Evolutionary conservation across 2,329 filamentous ascomycete species (phyloP), one percentile per base, ranked within the genome.

Genomic region (Mollisiaceae sp.): DNA sequence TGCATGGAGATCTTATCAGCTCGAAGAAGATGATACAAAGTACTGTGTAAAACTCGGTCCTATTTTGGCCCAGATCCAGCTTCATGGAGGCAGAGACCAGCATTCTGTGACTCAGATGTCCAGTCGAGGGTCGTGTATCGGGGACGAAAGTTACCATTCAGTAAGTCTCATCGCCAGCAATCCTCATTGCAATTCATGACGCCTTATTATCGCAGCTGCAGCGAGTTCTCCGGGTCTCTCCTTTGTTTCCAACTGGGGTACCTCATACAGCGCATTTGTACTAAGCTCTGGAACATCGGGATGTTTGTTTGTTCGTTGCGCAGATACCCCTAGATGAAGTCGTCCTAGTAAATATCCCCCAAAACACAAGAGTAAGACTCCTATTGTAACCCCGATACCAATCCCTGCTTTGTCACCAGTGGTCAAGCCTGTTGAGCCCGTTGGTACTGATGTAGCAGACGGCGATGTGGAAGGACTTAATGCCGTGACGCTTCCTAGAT

Each of bases 131-230:
- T n/a, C n/a, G n/a, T n/a, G n/a, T n/a, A n/a, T n/a, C n/a, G n/a
- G n/a, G n/a, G n/a, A n/a, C n/a, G n/a, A n/a, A n/a, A n/a, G n/a
- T n/a, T n/a, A n/a, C n/a, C n/a, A n/a, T n/a, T n/a, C n/a, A n/a
- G n/a, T n/a, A n/a, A n/a, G n/a, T n/a, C n/a, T n/a, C n/a, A n/a
- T n/a, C n/a, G n/a, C n/a, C n/a, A n/a, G n/a, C n/a, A n/a, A n/a
- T n/a, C n/a, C n/a, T 52, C 47, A 57, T 39, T 57, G 32, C 14
- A 57, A 24, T 39, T 57, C 54, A 36, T 57, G 27, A n/a, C 4
- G 32, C 27, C 36, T 57, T n/a, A 15, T 2, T 27, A 20, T 57
- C 11, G 27, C 36, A 39, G 4, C 15, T 20, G 14, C 54, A 8
- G 15, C 2, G 2, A 57, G 15, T 15, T 57, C 54, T 12, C 54